A percentile compares a stretch with the other conserved stretches of the same genome.
Evolutionary conservation across 371 early-diverging fungal species (phyloP).

Genomic region (Mortierella sp.): DNA sequence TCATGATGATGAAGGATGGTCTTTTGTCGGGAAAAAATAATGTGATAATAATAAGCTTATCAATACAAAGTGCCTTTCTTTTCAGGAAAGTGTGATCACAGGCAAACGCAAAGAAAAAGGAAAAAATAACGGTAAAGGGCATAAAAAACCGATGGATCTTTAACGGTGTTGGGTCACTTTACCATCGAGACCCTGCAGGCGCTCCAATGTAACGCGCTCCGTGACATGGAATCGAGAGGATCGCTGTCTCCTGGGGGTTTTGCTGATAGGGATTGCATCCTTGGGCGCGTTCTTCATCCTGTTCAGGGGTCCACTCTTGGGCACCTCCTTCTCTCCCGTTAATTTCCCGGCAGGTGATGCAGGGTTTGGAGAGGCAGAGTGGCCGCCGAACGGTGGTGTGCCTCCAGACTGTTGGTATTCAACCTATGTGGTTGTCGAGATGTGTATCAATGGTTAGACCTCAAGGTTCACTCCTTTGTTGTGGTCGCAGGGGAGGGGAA

Average conservation of each 20-base stretch:
- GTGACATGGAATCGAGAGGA: conserved; percentile 89
- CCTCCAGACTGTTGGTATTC: conserved; percentile 39
- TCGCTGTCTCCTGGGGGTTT: conserved; percentile 86
- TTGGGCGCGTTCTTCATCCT: conserved; percentile 87
- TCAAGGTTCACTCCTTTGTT: not conserved
- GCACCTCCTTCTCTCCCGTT: conserved; percentile 67
- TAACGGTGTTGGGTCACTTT: conserved; percentile 16
- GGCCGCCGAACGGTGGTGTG: conserved; percentile 23
- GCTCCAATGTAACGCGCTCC: conserved; percentile 84
- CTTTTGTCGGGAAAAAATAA: not conserved
- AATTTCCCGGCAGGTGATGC: conserved; percentile 41
- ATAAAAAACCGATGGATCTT: conserved; percentile 6
- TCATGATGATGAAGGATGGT: conserved; percentile 5
- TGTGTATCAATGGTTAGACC: not conserved
- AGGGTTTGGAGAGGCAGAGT: conserved; percentile 25
- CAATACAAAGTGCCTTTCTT: not conserved
- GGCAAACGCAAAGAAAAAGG: conserved; percentile 4
- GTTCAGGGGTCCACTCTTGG: conserved; percentile 83
- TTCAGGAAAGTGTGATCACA: not conserved
- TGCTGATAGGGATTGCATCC: conserved; percentile 83
- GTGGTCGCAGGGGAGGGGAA: not conserved
- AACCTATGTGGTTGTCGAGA: conserved; percentile 21
- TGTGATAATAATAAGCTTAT: not conserved
- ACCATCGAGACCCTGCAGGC: conserved; percentile 84
- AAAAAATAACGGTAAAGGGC: not conserved